These are phyloP conservation scores for Saraca asoca DNA, from an alignment of 331 rosid genomes.

Conservation along the genomic window DNA sequence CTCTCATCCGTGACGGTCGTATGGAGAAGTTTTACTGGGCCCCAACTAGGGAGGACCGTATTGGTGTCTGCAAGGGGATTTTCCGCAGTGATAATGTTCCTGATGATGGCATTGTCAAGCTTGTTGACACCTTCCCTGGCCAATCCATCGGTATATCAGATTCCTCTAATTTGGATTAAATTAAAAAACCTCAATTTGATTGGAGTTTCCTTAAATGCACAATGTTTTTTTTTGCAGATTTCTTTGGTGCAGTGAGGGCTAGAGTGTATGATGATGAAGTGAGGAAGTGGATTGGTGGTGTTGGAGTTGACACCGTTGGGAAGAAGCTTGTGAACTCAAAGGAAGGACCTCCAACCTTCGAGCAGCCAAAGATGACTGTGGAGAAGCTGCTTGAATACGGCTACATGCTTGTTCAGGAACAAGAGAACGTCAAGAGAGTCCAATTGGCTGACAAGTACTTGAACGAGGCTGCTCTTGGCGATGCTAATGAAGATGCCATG, in stretches of 20 bases:
- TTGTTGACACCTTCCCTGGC: slow-evolving; percentile 95
- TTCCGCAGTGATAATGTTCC: slow-evolving; percentile 65
- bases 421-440: slow-evolving; percentile 98
- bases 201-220: slow-evolving; percentile 3
- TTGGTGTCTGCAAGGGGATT: slow-evolving; percentile 88
- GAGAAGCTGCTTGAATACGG: slow-evolving; percentile 87
- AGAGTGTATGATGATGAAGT: slow-evolving; percentile 97
- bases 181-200: background rate
- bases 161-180: too few relatives aligned
- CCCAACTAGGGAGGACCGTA: slow-evolving; percentile 85
- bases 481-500: slow-evolving; percentile 79
- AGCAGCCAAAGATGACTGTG: slow-evolving; percentile 77
- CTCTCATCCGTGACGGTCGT: slow-evolving; percentile 98
- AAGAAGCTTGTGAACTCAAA: slow-evolving; percentile 96
- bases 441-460: slow-evolving; percentile 91
- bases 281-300: slow-evolving; percentile 80
- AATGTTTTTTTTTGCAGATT: slow-evolving; percentile 52
- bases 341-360: slow-evolving; percentile 88
- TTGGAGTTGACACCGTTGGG: slow-evolving; percentile 64
- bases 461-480: slow-evolving; percentile 95
- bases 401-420: slow-evolving; percentile 92
- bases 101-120: slow-evolving; percentile 49
- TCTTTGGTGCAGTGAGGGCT: slow-evolving; percentile 94
- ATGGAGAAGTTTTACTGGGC: slow-evolving; percentile 99
- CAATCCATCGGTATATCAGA: slow-evolving; percentile 77